phyloP scores from a whole-genome alignment of 495 filamentous ascomycete genomes.

The Podospora anserina region DNA sequence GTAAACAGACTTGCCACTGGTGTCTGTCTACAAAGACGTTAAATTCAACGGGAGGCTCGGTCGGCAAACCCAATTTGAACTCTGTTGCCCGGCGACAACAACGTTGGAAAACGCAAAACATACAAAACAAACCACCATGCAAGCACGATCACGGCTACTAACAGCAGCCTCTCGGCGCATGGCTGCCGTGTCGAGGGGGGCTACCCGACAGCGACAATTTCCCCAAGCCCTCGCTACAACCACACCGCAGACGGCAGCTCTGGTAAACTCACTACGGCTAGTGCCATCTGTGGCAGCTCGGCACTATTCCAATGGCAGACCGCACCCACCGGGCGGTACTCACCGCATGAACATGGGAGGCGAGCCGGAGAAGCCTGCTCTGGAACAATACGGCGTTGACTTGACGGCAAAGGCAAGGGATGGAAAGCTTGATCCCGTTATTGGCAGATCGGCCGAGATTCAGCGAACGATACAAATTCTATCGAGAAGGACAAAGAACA shows the following conservation, averaged over 20 bases:
- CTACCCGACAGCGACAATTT: slow-evolving; percentile 26
- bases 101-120: neutral
- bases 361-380: slow-evolving; percentile 73
- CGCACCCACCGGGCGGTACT: slow-evolving; percentile 85
- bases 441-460: slow-evolving; percentile 87
- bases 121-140: slow-evolving; percentile 29
- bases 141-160: slow-evolving; percentile 38
- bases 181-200: slow-evolving; percentile 33
- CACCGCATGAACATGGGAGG: slow-evolving; percentile 88
- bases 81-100: neutral
- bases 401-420: slow-evolving; percentile 80
- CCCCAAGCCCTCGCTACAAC: slow-evolving; percentile 24
- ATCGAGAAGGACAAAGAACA: slow-evolving; percentile 93
- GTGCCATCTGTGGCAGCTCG: slow-evolving; percentile 41
- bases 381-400: slow-evolving; percentile 90
- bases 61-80: neutral
- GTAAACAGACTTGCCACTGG: slow-evolving; percentile 3
- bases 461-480: slow-evolving; percentile 92
- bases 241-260: slow-evolving; percentile 9
- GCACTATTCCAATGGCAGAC: slow-evolving; percentile 70
- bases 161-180: slow-evolving; percentile 38
- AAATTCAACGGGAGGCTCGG: neutral
- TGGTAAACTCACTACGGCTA: slow-evolving; percentile 17
- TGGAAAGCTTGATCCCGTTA: slow-evolving; percentile 93
- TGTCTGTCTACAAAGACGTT: neutral